Evolutionary conservation across 805 yeast genomes (phyloP).

Genomic region (Metschnikowia koreensis): DNA sequence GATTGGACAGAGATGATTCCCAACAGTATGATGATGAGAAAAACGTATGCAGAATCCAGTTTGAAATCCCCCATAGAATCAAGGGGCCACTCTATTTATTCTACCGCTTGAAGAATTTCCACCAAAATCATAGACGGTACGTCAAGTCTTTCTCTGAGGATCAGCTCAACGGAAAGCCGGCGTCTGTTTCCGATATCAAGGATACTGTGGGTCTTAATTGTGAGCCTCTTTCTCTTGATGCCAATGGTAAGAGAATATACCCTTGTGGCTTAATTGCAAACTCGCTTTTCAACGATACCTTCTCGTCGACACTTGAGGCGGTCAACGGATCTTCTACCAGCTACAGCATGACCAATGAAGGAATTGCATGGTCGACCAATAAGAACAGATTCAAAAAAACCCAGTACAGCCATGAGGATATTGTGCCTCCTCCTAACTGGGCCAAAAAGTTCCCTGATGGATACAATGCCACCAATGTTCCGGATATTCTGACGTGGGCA

Average conservation of each 20-base stretch:
- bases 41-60: slow-evolving; percentile 45
- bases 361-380: slow-evolving; percentile 43
- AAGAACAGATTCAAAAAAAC: slow-evolving; percentile 42
- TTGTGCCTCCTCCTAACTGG: slow-evolving; percentile 49
- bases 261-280: slow-evolving; percentile 88
- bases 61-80: slow-evolving; percentile 32
- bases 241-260: slow-evolving; percentile 53
- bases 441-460: slow-evolving; percentile 42
- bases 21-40: slow-evolving; percentile 49
- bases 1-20: slow-evolving; percentile 35
- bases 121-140: slow-evolving; percentile 45
- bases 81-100: slow-evolving; percentile 42
- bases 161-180: slow-evolving; percentile 41
- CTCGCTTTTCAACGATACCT: slow-evolving; percentile 76
- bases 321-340: slow-evolving; percentile 36
- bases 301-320: slow-evolving; percentile 27
- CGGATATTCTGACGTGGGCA: slow-evolving; percentile 43
- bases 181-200: slow-evolving; percentile 32
- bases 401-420: slow-evolving; percentile 33
- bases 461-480: slow-evolving; percentile 42
- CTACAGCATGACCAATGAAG: slow-evolving; percentile 36
- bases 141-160: slow-evolving; percentile 45
- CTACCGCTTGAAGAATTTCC: slow-evolving; percentile 40
- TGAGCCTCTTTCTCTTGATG: slow-evolving; percentile 37
- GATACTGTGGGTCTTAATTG: slow-evolving; percentile 46